Evolutionary conservation across 192 early-diverging fungal genomes (phyloP).

Genomic region (Hyaloraphidium curvatum): DNA sequence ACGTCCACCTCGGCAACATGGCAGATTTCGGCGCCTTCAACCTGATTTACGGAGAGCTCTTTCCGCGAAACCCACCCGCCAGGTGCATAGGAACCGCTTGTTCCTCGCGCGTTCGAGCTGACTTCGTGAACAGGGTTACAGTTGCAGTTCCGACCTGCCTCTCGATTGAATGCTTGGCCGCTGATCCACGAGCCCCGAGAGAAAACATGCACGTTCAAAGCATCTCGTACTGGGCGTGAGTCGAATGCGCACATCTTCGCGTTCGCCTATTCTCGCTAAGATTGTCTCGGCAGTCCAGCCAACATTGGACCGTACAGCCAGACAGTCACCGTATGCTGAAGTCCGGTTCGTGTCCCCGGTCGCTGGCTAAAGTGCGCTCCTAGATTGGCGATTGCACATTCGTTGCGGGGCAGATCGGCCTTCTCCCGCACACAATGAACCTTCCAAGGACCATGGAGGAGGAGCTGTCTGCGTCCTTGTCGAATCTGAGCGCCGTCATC

Average conservation of each 20-base stretch:
- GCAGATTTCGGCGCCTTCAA: conserved; percentile 39
- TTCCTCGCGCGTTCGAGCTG: no score
- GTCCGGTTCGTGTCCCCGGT: not conserved
- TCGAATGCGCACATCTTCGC: not conserved
- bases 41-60: conserved; percentile 37
- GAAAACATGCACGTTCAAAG: conserved; percentile 60
- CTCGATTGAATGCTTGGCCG: no score
- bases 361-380: no score
- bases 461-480: no score
- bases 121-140: no score
- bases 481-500: no score
- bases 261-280: not conserved
- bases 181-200: no score
- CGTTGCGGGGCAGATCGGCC: conserved; percentile 61
- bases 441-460: no score
- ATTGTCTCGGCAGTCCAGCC: conserved; percentile 26
- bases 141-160: no score
- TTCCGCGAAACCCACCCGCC: conserved; percentile 51
- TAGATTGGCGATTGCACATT: conserved; percentile 35
- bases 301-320: conserved; percentile 81
- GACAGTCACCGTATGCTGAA: conserved; percentile 29
- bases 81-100: conserved; percentile 16
- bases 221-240: conserved; percentile 67
- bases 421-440: conserved; percentile 38
- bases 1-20: conserved; percentile 47